Percentiles rank a stretch among this genome's conserved stretches.
These are phyloP conservation scores for Suillus ampliporus DNA, from an alignment of 768 basidiomycete genomes.

Conservation along the genomic window DNA sequence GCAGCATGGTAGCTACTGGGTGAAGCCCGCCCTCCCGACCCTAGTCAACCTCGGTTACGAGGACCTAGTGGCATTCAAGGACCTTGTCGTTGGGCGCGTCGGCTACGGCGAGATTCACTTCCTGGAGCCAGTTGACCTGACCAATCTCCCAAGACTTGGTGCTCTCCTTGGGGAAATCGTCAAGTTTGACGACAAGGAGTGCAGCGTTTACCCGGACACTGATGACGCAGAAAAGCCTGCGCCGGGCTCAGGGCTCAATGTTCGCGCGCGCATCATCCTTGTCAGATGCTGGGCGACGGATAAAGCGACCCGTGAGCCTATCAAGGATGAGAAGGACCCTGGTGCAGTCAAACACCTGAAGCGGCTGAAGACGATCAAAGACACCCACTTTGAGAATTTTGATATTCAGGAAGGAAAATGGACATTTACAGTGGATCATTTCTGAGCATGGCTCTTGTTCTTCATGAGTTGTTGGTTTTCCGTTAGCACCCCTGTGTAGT, in stretches of 20 bases:
- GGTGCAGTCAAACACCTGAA: slow-evolving; percentile 73
- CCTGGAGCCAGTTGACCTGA: slow-evolving; percentile 85
- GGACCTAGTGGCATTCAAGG: slow-evolving; percentile 73
- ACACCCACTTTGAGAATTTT: slow-evolving; percentile 84
- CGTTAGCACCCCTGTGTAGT: background rate
- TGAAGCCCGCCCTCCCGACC: slow-evolving; percentile 75
- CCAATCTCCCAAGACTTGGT: slow-evolving; percentile 77
- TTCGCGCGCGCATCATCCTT: slow-evolving; percentile 77
- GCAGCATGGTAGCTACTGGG: slow-evolving; percentile 91
- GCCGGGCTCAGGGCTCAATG: slow-evolving; percentile 87
- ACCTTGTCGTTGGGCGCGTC: slow-evolving; percentile 87
- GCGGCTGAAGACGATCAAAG: slow-evolving; percentile 82
- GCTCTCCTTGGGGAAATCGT: slow-evolving; percentile 88
- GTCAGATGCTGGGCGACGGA: slow-evolving; percentile 88
- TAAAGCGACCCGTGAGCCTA: slow-evolving; percentile 88
- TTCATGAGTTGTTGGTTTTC: background rate
- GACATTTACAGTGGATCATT: slow-evolving; percentile 95
- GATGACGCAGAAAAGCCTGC: slow-evolving; percentile 86
- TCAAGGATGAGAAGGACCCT: slow-evolving; percentile 83
- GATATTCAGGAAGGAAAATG: slow-evolving; percentile 84
- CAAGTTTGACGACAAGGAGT: slow-evolving; percentile 89
- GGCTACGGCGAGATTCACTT: slow-evolving; percentile 90
- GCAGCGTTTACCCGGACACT: slow-evolving; percentile 91
- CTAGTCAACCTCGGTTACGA: slow-evolving; percentile 76
- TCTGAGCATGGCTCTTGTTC: slow-evolving; percentile 48